Conservation (phyloP, 495 filamentous ascomycete genomes). For the Podospora appendiculata region DNA sequence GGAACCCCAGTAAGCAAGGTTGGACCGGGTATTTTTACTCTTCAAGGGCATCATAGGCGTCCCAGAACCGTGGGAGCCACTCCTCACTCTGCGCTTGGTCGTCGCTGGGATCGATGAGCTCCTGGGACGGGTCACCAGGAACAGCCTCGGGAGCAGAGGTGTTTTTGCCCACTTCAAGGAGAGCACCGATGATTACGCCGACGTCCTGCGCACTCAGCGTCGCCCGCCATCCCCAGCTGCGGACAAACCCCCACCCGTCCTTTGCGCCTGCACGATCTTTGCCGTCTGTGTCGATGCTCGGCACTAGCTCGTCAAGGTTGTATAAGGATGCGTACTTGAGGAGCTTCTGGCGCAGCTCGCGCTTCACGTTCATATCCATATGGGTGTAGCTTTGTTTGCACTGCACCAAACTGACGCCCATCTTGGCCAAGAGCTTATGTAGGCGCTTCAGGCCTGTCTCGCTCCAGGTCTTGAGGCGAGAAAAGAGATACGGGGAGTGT, state of each 20-base stretch:
- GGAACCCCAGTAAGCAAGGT: too few species aligned
- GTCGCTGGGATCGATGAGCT: constrained; percentile 35
- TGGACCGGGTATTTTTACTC: constrained; percentile 37
- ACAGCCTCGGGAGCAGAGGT: constrained; percentile 21
- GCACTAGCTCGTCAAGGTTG: constrained; percentile 86
- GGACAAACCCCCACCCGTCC: constrained; percentile 93
- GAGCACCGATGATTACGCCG: constrained; percentile 78
- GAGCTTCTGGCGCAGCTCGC: constrained; percentile 74
- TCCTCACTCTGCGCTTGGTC: constrained; percentile 50
- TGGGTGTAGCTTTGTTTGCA: constrained; percentile 94
- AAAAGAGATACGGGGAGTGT: constrained; percentile 91
- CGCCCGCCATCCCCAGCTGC: constrained; percentile 96
- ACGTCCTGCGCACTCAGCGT: constrained; percentile 89
- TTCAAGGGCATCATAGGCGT: constrained; percentile 83
- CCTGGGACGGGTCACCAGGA: constrained; percentile 15
- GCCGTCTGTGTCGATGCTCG: constrained; percentile 52
- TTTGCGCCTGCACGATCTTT: constrained; percentile 51
- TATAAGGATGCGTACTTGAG: constrained; percentile 86
- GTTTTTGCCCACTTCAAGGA: constrained; percentile 79
- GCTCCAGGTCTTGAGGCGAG: constrained; percentile 88
- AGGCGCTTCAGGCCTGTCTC: constrained; percentile 80
- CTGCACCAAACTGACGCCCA: constrained; percentile 91
- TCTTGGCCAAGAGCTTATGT: constrained; percentile 95
- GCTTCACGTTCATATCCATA: constrained; percentile 97
- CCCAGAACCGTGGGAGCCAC: constrained; percentile 77